Evolutionary conservation across 805 yeast species (phyloP), one percentile per base, ranked within the genome.

Genomic region (Zygoascus flipseniorum): DNA sequence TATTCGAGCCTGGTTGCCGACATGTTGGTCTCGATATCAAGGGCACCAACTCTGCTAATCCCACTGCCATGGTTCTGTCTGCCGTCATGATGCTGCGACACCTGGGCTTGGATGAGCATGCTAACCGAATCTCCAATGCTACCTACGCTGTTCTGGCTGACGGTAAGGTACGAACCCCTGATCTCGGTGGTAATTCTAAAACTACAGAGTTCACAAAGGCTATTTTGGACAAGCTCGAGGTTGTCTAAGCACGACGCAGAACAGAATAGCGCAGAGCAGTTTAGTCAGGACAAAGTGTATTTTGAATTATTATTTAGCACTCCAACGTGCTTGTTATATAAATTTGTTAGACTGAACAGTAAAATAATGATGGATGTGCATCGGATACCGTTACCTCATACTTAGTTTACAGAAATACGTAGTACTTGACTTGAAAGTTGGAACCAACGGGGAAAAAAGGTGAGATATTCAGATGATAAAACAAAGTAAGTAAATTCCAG

Each of bases 1-100:
- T 92, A 58, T 92, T 93, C 73, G 99, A 92, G 79, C 98, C 99
- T 66, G 99, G 98, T 76, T 90, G 97, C 77, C 87, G 99, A 81
- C 98, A 90, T 78, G 98, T 90, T 67, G 98, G 98, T 74, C 79
- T 92, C 65, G 97, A 92, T 74, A 87, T 93, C 72, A 80, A 87
- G 79, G 97, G 96, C 69, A 81, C 87, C 74, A 86, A 89, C 78
- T 79, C 88, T 60, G 98, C 98, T 60, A 92, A 92, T 83, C 99
- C 99, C 71, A 88, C 97, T 58, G 98, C 97, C 63, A 86, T 92
- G 92, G 86, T 92, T 66, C 78, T 93, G 67, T 88, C 97, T 56
- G 81, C 96, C 47, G 75, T 90, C 59, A 82, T 92, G 85, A 73
- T 92, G 84, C 81, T 92, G 76, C 87, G 97, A 77, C 99, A 92